A percentile compares a stretch with the other conserved stretches of the same genome.
Evolutionary conservation across 2,329 filamentous ascomycete species (phyloP).

Genomic region (Pleoardoris graminearum): DNA sequence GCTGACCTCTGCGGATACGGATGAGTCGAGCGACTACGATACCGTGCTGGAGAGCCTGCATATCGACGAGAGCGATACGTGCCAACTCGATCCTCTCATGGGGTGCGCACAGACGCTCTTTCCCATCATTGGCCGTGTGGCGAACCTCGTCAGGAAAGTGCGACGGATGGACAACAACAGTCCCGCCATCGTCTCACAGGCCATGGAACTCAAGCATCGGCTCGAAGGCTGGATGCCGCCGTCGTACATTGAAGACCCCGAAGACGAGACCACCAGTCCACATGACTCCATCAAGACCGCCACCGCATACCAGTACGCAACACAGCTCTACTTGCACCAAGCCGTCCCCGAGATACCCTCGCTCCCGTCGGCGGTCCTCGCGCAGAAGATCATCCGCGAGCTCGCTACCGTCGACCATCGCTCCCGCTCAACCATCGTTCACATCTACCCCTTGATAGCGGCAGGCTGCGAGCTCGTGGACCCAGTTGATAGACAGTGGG

Average conservation of each 20-base stretch:
- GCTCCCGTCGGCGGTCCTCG: conserved; percentile 59
- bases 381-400: conserved; percentile 63
- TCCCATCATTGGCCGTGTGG: conserved; percentile 68
- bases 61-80: conserved; percentile 45
- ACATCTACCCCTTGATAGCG: conserved; percentile 70
- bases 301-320: conserved; percentile 69
- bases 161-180: conserved; percentile 60
- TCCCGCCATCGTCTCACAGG: conserved; percentile 63
- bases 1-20: conserved; percentile 64
- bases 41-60: conserved; percentile 43
- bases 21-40: conserved; percentile 59
- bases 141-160: conserved; percentile 66
- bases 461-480: conserved; percentile 67
- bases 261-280: conserved; percentile 65
- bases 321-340: conserved; percentile 67
- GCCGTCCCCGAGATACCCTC: conserved; percentile 70
- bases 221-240: conserved; percentile 66
- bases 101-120: conserved; percentile 70
- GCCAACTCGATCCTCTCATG: conserved; percentile 70
- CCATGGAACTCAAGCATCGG: conserved; percentile 62
- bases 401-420: conserved; percentile 65
- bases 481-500: conserved; percentile 65
- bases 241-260: conserved; percentile 61
- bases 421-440: conserved; percentile 67
- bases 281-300: conserved; percentile 69